Evolutionary conservation across 2,329 filamentous ascomycete genomes (phyloP).

Genomic region (Sphaerulina populicola): DNA sequence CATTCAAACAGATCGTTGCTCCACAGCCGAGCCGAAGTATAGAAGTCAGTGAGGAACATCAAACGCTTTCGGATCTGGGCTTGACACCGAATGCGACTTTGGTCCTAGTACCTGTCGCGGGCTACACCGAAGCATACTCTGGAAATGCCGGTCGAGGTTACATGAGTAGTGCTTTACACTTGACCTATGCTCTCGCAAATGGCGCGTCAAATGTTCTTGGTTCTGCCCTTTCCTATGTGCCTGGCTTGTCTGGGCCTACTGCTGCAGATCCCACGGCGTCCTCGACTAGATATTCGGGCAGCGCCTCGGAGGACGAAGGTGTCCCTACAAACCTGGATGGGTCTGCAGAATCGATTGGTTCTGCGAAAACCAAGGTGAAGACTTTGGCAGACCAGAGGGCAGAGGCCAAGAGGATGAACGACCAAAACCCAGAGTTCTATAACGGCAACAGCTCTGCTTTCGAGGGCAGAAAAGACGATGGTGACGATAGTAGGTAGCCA

Average conservation of each 20-base stretch:
- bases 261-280: slow-evolving; percentile 6
- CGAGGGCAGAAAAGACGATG: slow-evolving; percentile 46
- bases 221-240: slow-evolving; percentile 18
- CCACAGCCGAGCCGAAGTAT: slow-evolving; percentile 69
- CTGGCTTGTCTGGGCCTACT: slow-evolving; percentile 16
- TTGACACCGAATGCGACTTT: slow-evolving; percentile 73
- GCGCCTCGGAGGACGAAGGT: slow-evolving; percentile 9
- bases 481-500: slow-evolving; percentile 32
- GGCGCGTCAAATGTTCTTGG: slow-evolving; percentile 19
- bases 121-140: slow-evolving; percentile 53
- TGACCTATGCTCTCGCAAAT: slow-evolving; percentile 16
- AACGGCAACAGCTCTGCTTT: slow-evolving; percentile 78
- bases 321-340: slow-evolving; percentile 11
- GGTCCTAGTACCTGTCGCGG: slow-evolving; percentile 64
- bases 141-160: slow-evolving; percentile 28
- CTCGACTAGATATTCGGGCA: not conserved
- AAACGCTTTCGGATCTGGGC: slow-evolving; percentile 59
- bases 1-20: slow-evolving; percentile 73
- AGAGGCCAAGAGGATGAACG: slow-evolving; percentile 26
- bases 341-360: slow-evolving; percentile 18
- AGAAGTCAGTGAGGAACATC: slow-evolving; percentile 63
- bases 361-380: slow-evolving; percentile 35
- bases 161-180: slow-evolving; percentile 20
- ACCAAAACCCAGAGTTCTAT: slow-evolving; percentile 61
- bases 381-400: slow-evolving; percentile 41